Evolutionary conservation across 2,329 filamentous ascomycete species (phyloP), one percentile per base, ranked within the genome.

Genomic region (Ascochyta viciae-villosae): DNA sequence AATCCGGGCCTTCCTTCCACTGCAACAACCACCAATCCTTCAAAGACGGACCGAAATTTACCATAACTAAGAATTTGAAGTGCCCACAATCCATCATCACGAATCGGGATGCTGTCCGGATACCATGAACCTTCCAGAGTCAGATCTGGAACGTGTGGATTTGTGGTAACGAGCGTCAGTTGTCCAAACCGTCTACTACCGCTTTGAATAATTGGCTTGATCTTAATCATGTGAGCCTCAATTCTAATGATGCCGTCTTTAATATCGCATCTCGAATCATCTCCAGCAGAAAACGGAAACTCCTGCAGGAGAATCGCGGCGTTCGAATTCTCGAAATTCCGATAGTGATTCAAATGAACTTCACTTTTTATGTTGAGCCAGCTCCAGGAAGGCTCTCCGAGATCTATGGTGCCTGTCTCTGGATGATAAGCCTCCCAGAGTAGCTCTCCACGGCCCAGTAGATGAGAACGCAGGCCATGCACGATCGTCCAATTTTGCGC

Each of bases 361-460:
- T 22, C 4, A 15, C 23, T 29, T 9, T 26, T 22, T 5, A 35
- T 7, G 22, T 41, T 50, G 23, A 50, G 39, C 39, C 47, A 50
- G 22, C 38, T 50, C 47, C 47, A 50, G 1, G 47, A 50, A 6
- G 47, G 47, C 6, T 41, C 38, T 2, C 22, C 38, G n/a, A 24
- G 6, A 6, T 50, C 47, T 15, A 43, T 12, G 12, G 23, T 37
- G 5, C 9, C 39, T 16, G 3, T 12, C 7, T 35, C 16, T 15
- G 47, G 39, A 1, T n/a, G 2, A 9, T 3, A 9, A 4, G 31
- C 13, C 2, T 7, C 3, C 47, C 47, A 50, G 8, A 50, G 38
- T 22, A 50, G 15, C 9, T 49, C 47, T 37, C 8, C 8, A 15
- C 3, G 2, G 7, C 6, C 19, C 10, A 50, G 38, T 7, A 19